These are phyloP conservation scores for Mallotus japonicus DNA, from an alignment of 441 rosid species.

Conservation along the genomic window DNA sequence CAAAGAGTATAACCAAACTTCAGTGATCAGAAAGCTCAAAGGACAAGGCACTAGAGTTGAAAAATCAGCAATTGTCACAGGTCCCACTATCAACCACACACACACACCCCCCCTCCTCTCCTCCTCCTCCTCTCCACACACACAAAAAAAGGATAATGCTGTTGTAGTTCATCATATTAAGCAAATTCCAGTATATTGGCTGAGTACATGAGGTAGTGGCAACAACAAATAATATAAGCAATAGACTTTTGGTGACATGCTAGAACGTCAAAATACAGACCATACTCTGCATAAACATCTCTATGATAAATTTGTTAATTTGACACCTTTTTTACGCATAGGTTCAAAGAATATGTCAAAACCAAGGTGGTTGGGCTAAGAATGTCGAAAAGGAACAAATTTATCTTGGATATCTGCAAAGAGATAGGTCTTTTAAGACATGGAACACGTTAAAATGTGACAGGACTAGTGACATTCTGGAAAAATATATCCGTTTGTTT, in stretches of 20 bases:
- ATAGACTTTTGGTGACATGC: not conserved
- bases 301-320: not conserved
- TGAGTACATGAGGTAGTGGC: not conserved
- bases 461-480: not conserved
- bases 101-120: too few species aligned
- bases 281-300: not conserved
- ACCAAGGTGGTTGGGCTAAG: not conserved
- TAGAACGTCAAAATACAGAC: not conserved
- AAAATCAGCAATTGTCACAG: not conserved
- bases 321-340: conserved; percentile 2
- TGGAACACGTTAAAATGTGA: not conserved
- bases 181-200: not conserved
- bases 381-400: not conserved
- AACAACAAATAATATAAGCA: not conserved
- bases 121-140: too few species aligned
- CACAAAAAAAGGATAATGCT: too few species aligned
- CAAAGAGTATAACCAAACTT: conserved; percentile 10
- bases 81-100: not conserved
- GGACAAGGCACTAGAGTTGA: not conserved
- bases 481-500: not conserved
- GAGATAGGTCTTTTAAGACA: not conserved
- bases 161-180: not conserved
- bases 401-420: not conserved
- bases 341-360: not conserved
- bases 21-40: not conserved